Evolutionary conservation across 805 yeast species (phyloP), one percentile per base, ranked within the genome.

Genomic region (Saturnispora halmiae): DNA sequence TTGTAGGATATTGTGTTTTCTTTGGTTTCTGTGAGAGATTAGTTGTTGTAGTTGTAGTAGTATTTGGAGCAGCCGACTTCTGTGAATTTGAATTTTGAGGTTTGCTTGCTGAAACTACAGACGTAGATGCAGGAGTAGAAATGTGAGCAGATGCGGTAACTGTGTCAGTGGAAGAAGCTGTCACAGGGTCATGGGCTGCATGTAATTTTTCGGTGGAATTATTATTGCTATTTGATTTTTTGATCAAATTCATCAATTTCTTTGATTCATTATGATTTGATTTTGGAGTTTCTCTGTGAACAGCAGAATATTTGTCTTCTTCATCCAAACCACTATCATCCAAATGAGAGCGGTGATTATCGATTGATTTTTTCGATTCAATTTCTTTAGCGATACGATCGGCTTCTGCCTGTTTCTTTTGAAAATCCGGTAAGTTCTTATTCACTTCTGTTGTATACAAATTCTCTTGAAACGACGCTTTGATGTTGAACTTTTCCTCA

Each of bases 271-370:
- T 56, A 10, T 53, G 53, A 19, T 50, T 47, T 15, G 46, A 28
- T 11, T 37, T 14, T 4, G n/a, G 10, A 16, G 27, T 34, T 42
- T 77, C 67, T 53, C 92, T 74, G 44, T 72, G 78, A 34, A 87
- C 98, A 38, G 96, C 96, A 4, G 96, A 86, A 56, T 88, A 92
- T 61, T 83, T 83, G 60, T 88, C 96, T 60, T 92, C 98, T 64
- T 92, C 98, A 60, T 92, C 97, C 50, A 84, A 50, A 14, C 94
- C 95, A 45, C 82, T 74, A 54, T 84, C 95, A 56, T 84, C 95
- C 29, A 82, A 72, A 14, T 7, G 26, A 22, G 6, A 10, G 26
- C 9, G 26, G 34, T 20, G 18, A 13, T 14, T 19, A 18, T 19
- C 10, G 59, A 53, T 13, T 77, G 46, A 20, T 95, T 72, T 67